Conservation (phyloP, 78 protist species). For the Capsaspora owczarzaki region DNA sequence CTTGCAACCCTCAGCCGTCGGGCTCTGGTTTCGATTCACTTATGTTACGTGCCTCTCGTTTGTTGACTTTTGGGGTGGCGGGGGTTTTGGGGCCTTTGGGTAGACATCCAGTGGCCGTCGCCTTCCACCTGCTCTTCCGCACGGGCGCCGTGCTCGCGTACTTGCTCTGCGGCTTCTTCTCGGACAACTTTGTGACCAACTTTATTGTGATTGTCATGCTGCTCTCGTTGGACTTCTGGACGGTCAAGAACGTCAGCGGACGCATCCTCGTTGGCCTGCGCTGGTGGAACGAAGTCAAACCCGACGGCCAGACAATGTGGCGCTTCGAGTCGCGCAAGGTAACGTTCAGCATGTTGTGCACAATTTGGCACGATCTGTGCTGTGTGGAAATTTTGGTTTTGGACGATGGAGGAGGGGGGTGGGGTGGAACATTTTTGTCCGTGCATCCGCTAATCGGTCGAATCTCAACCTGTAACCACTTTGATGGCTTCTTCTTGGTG, state of each 20-base stretch:
- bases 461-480: background rate
- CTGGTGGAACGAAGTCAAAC: constrained; percentile 71
- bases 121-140: constrained; percentile 34
- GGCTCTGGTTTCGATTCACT: too few relatives aligned
- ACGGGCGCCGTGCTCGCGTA: constrained; percentile 34
- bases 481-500: background rate
- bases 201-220: constrained; percentile 29
- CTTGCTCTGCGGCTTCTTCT: constrained; percentile 20
- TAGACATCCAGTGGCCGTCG: constrained; percentile 8
- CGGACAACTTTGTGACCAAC: constrained; percentile 10
- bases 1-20: too few relatives aligned
- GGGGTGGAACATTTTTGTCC: background rate
- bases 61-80: too few relatives aligned
- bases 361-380: background rate
- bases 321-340: constrained; percentile 61
- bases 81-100: too few relatives aligned
- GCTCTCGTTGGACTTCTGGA: constrained; percentile 68
- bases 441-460: background rate
- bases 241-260: constrained; percentile 64
- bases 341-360: background rate
- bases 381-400: background rate
- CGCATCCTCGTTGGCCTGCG: constrained; percentile 66
- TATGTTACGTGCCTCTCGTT: too few relatives aligned
- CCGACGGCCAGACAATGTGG: constrained; percentile 65
- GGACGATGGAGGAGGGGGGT: background rate